phyloP scores from a whole-genome alignment of 768 basidiomycete genomes.

The Amanita pseudoporphyria region DNA sequence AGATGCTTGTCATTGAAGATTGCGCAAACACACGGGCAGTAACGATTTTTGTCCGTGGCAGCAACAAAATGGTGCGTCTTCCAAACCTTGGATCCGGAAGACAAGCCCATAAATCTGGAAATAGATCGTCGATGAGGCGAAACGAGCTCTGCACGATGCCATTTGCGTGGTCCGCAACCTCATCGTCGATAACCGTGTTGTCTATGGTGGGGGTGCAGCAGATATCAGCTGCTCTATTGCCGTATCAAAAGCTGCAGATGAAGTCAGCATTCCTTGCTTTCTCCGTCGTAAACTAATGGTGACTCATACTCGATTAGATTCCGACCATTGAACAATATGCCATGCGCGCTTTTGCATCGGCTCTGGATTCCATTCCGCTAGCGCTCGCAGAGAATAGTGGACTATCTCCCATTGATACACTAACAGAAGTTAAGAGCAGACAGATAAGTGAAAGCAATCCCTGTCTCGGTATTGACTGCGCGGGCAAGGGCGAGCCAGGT shows the following conservation, averaged over 20 bases:
- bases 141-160: constrained; percentile 95
- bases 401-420: constrained; percentile 89
- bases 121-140: constrained; percentile 98
- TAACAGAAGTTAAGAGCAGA: constrained; percentile 91
- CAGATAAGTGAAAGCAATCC: constrained; percentile 85
- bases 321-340: constrained; percentile 98
- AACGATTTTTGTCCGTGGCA: constrained; percentile 94
- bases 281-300: neutral
- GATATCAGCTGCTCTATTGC: constrained; percentile 95
- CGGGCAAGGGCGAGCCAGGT: constrained; percentile 82
- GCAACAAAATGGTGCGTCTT: constrained; percentile 88
- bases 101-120: neutral
- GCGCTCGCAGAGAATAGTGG: constrained; percentile 98
- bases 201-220: constrained; percentile 96
- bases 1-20: constrained; percentile 99
- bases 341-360: constrained; percentile 97
- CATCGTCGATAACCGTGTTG: constrained; percentile 90
- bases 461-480: constrained; percentile 88
- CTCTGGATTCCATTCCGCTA: constrained; percentile 89
- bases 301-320: constrained; percentile 41
- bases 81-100: neutral
- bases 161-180: constrained; percentile 96
- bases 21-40: constrained; percentile 96
- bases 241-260: constrained; percentile 89
- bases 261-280: constrained; percentile 36